A percentile compares a stretch with the other conserved stretches of the same genome.
Evolutionary conservation across 2,329 filamentous ascomycete genomes (phyloP).

Genomic region (Tolypocladium pustulatum): DNA sequence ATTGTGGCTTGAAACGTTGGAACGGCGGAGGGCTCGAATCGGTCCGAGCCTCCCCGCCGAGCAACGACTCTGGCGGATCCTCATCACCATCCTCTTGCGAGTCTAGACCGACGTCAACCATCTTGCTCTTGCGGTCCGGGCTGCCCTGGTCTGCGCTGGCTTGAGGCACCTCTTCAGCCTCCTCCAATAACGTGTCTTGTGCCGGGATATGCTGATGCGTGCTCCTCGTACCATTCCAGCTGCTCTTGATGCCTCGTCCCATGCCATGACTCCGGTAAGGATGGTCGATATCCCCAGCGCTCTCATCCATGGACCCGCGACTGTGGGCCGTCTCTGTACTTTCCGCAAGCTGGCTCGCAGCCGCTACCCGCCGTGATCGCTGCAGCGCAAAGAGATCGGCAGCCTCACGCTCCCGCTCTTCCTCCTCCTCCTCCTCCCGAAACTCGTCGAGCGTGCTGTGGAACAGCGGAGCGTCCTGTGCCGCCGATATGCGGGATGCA

Average conservation of each 20-base stretch:
- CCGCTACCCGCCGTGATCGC: slow-evolving; percentile 78
- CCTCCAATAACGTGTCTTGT: slow-evolving; percentile 26
- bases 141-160: slow-evolving; percentile 18
- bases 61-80: slow-evolving; percentile 50
- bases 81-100: slow-evolving; percentile 47
- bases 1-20: slow-evolving; percentile 41
- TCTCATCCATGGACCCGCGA: slow-evolving; percentile 23
- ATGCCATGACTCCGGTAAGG: slow-evolving; percentile 36
- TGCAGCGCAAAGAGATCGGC: slow-evolving; percentile 93
- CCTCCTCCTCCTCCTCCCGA: slow-evolving; percentile 85
- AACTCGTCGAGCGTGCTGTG: slow-evolving; percentile 86
- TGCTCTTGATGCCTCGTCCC: slow-evolving; percentile 49
- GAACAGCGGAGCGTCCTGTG: slow-evolving; percentile 82
- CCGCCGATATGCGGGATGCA: slow-evolving; percentile 60
- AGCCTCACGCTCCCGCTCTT: slow-evolving; percentile 79
- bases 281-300: slow-evolving; percentile 15
- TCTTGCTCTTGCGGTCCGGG: slow-evolving; percentile 43
- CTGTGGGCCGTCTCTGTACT: slow-evolving; percentile 59
- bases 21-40: slow-evolving; percentile 51
- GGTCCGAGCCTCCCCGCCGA: slow-evolving; percentile 38
- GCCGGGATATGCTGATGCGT: slow-evolving; percentile 15
- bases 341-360: slow-evolving; percentile 71
- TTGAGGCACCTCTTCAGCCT: slow-evolving; percentile 29
- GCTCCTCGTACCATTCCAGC: slow-evolving; percentile 49
- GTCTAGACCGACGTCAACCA: slow-evolving; percentile 83